phyloP scores from a whole-genome alignment of 2,329 filamentous ascomycete species.

The Alternaria longipes region DNA sequence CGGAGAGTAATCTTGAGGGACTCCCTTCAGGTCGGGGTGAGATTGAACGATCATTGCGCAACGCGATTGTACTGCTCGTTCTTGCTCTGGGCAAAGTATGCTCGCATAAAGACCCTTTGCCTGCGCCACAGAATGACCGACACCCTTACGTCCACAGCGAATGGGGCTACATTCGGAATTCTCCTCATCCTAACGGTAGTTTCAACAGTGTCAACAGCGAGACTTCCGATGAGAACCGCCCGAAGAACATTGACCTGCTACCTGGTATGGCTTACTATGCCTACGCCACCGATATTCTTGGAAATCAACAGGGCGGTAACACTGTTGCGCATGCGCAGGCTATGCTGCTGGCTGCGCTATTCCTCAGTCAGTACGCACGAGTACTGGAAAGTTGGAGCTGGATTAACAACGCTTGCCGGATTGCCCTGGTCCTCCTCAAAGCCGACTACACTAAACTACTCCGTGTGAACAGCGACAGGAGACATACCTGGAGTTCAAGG shows the following conservation, averaged over 20 bases:
- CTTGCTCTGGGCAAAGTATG: conserved; percentile 89
- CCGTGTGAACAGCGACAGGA: conserved; percentile 32
- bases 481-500: conserved; percentile 29
- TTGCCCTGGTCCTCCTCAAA: conserved; percentile 76
- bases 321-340: conserved; percentile 86
- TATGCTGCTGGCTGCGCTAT: conserved; percentile 83
- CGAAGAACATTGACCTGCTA: conserved; percentile 80
- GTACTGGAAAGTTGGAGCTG: conserved; percentile 85
- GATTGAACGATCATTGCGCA: conserved; percentile 56
- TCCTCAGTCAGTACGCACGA: conserved; percentile 85
- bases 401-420: conserved; percentile 69
- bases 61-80: conserved; percentile 82
- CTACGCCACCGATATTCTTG: conserved; percentile 84
- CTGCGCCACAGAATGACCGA: conserved; percentile 64
- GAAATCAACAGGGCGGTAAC: conserved; percentile 79
- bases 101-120: conserved; percentile 58
- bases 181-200: conserved; percentile 52
- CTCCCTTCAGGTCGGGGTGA: conserved; percentile 53
- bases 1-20: conserved; percentile 47
- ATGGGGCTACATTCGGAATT: conserved; percentile 41
- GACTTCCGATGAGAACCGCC: conserved; percentile 34
- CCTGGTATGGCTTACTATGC: conserved; percentile 92
- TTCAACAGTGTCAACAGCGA: conserved; percentile 43
- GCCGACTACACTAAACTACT: conserved; percentile 55
- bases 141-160: conserved; percentile 23